Evolutionary conservation across 257 asterid genomes (phyloP), one percentile per base, ranked within the genome.

Genomic region (Verbascum thapsus): DNA sequence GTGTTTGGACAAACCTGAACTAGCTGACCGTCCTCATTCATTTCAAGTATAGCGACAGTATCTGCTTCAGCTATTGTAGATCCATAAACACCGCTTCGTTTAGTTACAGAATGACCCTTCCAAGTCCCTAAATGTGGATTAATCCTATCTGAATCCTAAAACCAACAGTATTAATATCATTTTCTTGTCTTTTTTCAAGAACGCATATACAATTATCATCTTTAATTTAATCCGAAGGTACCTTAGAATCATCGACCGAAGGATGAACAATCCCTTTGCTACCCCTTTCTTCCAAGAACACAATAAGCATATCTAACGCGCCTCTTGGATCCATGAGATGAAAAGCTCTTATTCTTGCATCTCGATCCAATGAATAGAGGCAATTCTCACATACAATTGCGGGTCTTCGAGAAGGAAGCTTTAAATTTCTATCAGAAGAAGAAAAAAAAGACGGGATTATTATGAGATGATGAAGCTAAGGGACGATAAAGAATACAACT

Each of bases 51-150:
- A 35, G 91, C 74, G 49, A 76, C 48, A 38, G 97, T 92, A 65
- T 80, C 85, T 15, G 97, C 97, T 85, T 83, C 83, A 18, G 86
- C 78, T 61, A 89, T 75, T 37, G 99, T 89, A 62, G 95, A 84
- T 58, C 96, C 99, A 66, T 89, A 92, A 52, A 92, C 97, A 70
- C 99, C 97, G 67, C 87, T 92, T 48, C 97, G 91, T 67, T 85
- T 92, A 38, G 97, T 92, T 58, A 76, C 40, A 11, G 99, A 92
- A 73, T 76, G 91, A 63, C 99, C 99, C 73, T 78, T 88, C 96
- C 98, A 91, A 41, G 80, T 85, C 45, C 98, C 96, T 38, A 88
- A 77, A 83, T 78, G 84, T 39, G 85, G 88, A 42, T 70, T 43
- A 44, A 91, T 65, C 82, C 88, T 85, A 52, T 84, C 74, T 5